Percentiles rank a stretch among this genome's conserved stretches.
phyloP scores from a whole-genome alignment of 805 yeast genomes.

The Kluyveromyces starmeri region DNA sequence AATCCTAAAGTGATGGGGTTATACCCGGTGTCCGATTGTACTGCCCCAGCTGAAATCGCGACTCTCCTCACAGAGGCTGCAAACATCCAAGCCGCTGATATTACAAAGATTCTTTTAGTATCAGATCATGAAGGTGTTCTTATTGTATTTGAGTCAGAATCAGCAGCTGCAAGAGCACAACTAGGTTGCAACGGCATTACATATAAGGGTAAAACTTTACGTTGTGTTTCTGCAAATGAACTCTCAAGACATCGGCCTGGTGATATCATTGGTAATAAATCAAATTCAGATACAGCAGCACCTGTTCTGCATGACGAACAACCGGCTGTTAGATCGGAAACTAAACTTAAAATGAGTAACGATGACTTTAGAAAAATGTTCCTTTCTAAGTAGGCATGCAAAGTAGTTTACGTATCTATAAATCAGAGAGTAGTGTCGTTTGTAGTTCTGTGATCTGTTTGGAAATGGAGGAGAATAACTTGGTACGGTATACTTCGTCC shows the following conservation, averaged over 20 bases:
- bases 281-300: too few species aligned
- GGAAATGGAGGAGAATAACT: slow-evolving; percentile 39
- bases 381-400: slow-evolving; percentile 14
- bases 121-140: slow-evolving; percentile 42
- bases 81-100: slow-evolving; percentile 12
- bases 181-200: slow-evolving; percentile 34
- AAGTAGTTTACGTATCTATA: neutral
- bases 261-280: too few species aligned
- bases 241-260: slow-evolving; percentile 12
- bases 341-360: slow-evolving; percentile 23
- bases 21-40: slow-evolving; percentile 24
- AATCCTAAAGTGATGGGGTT: slow-evolving; percentile 14
- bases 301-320: neutral
- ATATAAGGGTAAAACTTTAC: slow-evolving; percentile 30
- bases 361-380: slow-evolving; percentile 34
- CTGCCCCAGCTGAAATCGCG: slow-evolving; percentile 16
- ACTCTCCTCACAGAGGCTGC: slow-evolving; percentile 12
- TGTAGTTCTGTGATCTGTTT: slow-evolving; percentile 46
- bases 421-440: slow-evolving; percentile 28
- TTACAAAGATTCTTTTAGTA: slow-evolving; percentile 36
- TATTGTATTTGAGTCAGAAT: slow-evolving; percentile 35
- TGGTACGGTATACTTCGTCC: slow-evolving; percentile 34
- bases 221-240: slow-evolving; percentile 30
- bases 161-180: slow-evolving; percentile 44
- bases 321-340: neutral